phyloP scores from a whole-genome alignment of 2,329 filamentous ascomycete species.

The Trichoderma polysporum region DNA sequence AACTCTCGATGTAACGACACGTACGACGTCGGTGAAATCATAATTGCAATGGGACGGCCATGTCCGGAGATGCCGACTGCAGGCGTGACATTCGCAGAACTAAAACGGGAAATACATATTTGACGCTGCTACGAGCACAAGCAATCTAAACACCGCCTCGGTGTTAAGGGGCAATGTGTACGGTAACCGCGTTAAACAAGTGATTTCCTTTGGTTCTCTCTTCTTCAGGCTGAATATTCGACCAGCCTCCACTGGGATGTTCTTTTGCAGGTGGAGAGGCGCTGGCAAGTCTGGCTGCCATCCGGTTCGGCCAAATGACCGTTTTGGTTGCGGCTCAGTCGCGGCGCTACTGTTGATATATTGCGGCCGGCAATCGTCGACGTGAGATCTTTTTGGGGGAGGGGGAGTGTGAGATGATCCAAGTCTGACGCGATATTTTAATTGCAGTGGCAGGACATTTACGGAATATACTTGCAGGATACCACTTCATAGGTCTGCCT shows the following conservation, averaged over 20 bases:
- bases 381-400: background rate
- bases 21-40: conserved; percentile 14
- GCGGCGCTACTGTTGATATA: background rate
- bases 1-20: background rate
- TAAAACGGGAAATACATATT: conserved; percentile 2
- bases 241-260: background rate
- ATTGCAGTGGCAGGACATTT: background rate
- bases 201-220: background rate
- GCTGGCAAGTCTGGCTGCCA: background rate
- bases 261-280: background rate
- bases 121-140: background rate
- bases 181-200: background rate
- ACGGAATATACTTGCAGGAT: background rate
- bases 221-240: conserved; percentile 7
- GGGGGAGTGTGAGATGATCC: conserved; percentile 3
- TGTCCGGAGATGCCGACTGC: conserved; percentile 19
- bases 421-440: background rate
- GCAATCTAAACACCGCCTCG: background rate
- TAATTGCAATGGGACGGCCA: background rate
- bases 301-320: conserved; percentile 11
- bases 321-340: conserved; percentile 1
- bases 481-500: too few relatives aligned
- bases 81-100: conserved; percentile 13
- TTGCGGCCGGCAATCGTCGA: conserved; percentile 15
- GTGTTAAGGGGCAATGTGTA: conserved; percentile 2